Evolutionary conservation across 2,329 filamentous ascomycete genomes (phyloP), one percentile per base, ranked within the genome.

Genomic region (Tolypocladium paradoxum): DNA sequence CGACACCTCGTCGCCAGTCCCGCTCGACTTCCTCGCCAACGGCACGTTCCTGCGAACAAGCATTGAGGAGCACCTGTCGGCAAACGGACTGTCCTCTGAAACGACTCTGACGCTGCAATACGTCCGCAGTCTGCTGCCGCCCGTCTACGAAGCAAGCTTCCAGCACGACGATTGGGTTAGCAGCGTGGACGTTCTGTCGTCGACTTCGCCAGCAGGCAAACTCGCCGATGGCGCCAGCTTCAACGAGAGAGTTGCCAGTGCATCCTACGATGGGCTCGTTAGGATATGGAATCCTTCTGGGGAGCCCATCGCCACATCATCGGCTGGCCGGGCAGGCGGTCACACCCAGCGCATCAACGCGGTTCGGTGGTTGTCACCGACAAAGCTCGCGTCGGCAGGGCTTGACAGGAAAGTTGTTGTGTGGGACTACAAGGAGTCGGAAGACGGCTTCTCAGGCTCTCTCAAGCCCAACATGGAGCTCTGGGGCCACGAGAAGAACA

Each of bases 91-190:
- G 56, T 96, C 90, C 22, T 82, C 90, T 43, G 93, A 99, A 74
- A 87, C 85, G 5, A 92, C 87, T 4, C 74, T 99, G 51, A 87
- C 85, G 36, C 79, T 99, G 54, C 91, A 97, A 74, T 99, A 97
- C 70, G 90, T 96, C 36, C 86, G 90, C 62, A 93, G 90, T 58
- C 75, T 96, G 61, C 83, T 96, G 55, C 93, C 93, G 8, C 93
- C 93, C 20, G 78, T 88, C 36, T 92, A 93, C 68, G 84, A 95
- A 61, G 87, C 90, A 14, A 93, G 88, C 65, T 99, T 96, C 68
- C 86, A 96, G 73, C 92, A 99, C 68, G 91, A 99, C 65, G 93
- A 97, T 69, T 99, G 93, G 93, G 88, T 99, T 49, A 89, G 88
- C 66, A 81, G 82, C 29, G 83, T 97, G 29, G 90, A 96, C 68